Evolutionary conservation across 2,329 filamentous ascomycete species (phyloP), one percentile per base, ranked within the genome.

Genomic region (Keithomyces neogunnii): DNA sequence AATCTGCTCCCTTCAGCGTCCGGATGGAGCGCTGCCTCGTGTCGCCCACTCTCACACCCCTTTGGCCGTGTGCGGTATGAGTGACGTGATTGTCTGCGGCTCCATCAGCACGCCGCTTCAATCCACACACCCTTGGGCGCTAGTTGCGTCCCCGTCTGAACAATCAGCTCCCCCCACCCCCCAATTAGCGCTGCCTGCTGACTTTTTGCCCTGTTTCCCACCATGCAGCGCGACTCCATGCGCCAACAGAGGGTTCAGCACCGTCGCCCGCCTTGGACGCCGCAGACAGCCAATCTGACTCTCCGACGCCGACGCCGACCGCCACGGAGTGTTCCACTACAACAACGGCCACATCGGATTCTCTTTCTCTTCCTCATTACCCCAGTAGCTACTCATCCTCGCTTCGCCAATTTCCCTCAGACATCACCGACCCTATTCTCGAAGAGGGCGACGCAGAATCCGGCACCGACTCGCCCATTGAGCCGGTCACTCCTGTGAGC

Each of bases 401-500:
- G 28, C 72, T 74, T 11, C 72, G 70, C 50, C 73, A 75, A 44
- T 73, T 70, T 56, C 69, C 75, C 49, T 71, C 73, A 57, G 77
- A 80, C 49, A 66, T 79, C 8, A 67, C 71, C 56, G 72, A 69
- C 55, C 73, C 78, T 50, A 81, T 82, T 54, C 71, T 74, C 48
- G 67, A 69, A 56, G 79, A 82, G 66, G 74, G 74, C 63, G 78
- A 78, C 66, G 81, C 53, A 35, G 53, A 84, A 62, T 81, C 79
- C 7, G 75, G 77, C 55, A 82, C 76, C 64, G 80, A 84, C 59
- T 75, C 74, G 29, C 69, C 73, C 51, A 76, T 78, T 67, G 81
- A 84, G 57, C 81, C 81, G 44, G 71, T 81, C 52, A 85, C 81
- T 28, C 82, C 81, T 46, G 75, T 80, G 53, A 83, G 80, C 59